Base-by-base conservation (phyloP, 768 basidiomycete species). In the Mycena vulgaris region DNA sequence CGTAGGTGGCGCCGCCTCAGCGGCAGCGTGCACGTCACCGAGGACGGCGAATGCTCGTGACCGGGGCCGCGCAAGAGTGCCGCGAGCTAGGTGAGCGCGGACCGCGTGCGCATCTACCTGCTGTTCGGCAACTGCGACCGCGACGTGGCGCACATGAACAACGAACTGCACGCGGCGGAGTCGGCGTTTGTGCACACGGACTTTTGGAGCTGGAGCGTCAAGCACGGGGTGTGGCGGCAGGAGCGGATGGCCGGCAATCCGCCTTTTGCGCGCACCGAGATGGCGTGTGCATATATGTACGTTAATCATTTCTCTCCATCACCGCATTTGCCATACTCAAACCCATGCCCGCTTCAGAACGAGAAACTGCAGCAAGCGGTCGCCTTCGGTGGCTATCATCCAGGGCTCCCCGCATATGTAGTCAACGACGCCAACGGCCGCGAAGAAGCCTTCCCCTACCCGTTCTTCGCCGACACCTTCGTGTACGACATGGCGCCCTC, bases 111-210 rank as follows among this genome's bases (percentile, higher is more conserved):
- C 19, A 76, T 86, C 35, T 84, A 77, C 45, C 13, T 84, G 21
- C 63, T 83, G 57, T 80, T 75, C 49, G 84, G 84, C 10, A 73
- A 81, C 40, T 80, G 79, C 16, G 81, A 83, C 68, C 77, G 82
- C 11, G 63, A 75, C 37, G 79, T 70, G 19, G 79, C 81, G 10
- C 21, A 63, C 23, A 68, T 78, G 30, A 35, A 58, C 9, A 58
- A 70, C 1, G 75, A 82, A 65, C 64, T 76, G 3, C 79, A 81
- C 45, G 78, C 76, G 5, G 68, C 48, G 0, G 5, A 33, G 7
- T 31, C 23, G n/a, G 65, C 66, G 17, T 75, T 68, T 59, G 61
- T 37, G 11, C 77, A 77, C 53, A 72, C 73, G 14, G 80, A 82
- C 68, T 65, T 78, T 40, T 83, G 80, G 81, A 79, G 78, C 61